Percentiles rank a stretch among this genome's conserved stretches.
Conservation (phyloP, 2,329 filamentous ascomycete species). For the Beauveria varroae region DNA sequence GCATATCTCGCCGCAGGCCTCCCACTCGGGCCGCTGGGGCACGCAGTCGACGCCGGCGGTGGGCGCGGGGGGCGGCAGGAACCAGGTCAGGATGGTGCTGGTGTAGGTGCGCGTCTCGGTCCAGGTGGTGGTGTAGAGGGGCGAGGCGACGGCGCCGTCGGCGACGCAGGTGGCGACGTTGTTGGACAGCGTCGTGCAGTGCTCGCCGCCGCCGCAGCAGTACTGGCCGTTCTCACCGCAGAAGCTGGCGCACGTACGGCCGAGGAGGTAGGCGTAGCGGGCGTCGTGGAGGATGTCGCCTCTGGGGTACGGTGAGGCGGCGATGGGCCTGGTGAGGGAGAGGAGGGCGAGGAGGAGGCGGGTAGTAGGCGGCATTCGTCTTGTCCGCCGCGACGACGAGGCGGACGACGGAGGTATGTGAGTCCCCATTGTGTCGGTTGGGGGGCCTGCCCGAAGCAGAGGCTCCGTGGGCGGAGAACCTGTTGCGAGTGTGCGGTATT, state of each 20-base stretch:
- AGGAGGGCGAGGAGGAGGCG: slow-evolving; percentile 29
- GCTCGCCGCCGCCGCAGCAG: slow-evolving; percentile 43
- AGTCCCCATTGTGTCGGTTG: not conserved
- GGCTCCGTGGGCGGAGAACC: not conserved
- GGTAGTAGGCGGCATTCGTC: not conserved
- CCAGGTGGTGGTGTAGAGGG: slow-evolving; percentile 49
- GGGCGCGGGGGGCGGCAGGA: slow-evolving; percentile 36
- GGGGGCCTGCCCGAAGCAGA: slow-evolving; percentile 4
- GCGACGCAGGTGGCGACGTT: slow-evolving; percentile 43
- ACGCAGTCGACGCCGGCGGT: slow-evolving; percentile 41
- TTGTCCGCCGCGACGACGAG: slow-evolving; percentile 10
- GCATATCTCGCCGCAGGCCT: slow-evolving; percentile 61
- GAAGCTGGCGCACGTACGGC: slow-evolving; percentile 41
- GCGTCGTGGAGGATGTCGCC: slow-evolving; percentile 35
- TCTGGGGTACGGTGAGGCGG: slow-evolving; percentile 42
- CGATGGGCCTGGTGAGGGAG: slow-evolving; percentile 21
- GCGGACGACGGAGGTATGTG: slow-evolving; percentile 10
- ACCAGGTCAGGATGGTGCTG: slow-evolving; percentile 47
- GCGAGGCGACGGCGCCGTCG: slow-evolving; percentile 25
- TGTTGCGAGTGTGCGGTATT: not conserved
- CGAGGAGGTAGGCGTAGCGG: slow-evolving; percentile 44
- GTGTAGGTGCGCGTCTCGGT: slow-evolving; percentile 54
- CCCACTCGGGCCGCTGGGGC: slow-evolving; percentile 45
- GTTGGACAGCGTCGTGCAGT: slow-evolving; percentile 42
- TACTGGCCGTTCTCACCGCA: slow-evolving; percentile 49